A percentile compares a stretch with the other conserved stretches of the same genome.
phyloP scores from a whole-genome alignment of 1,284 basidiomycete genomes.

The Phellinidium pouzarii region DNA sequence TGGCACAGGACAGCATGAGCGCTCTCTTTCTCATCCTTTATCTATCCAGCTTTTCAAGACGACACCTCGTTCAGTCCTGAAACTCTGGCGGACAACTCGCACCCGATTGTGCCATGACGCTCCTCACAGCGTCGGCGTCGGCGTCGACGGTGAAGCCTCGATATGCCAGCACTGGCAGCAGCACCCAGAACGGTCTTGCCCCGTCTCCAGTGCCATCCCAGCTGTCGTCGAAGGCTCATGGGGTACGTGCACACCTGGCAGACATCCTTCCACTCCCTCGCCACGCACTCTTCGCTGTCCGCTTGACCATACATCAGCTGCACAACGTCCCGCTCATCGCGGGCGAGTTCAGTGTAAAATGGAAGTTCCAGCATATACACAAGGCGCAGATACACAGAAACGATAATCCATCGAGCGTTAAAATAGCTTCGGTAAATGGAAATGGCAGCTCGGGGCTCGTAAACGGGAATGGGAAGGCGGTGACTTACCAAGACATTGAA shows the following conservation, averaged over 20 bases:
- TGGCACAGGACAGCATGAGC: neutral
- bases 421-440: neutral
- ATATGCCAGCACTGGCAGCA: neutral
- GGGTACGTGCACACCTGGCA: slow-evolving; percentile 40
- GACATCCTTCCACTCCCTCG: slow-evolving; percentile 49
- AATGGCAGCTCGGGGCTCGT: neutral
- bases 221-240: slow-evolving; percentile 21
- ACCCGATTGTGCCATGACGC: neutral
- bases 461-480: slow-evolving; percentile 2
- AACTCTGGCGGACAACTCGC: neutral
- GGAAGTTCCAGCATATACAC: slow-evolving; percentile 66
- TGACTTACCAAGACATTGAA: slow-evolving; percentile 13
- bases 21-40: neutral
- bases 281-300: slow-evolving; percentile 62
- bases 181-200: too few relatives aligned
- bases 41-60: neutral
- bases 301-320: slow-evolving; percentile 64
- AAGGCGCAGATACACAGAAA: slow-evolving; percentile 29
- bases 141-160: slow-evolving; percentile 8
- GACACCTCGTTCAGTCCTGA: neutral
- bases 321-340: slow-evolving; percentile 68
- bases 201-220: neutral
- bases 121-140: neutral
- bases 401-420: slow-evolving; percentile 26
- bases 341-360: slow-evolving; percentile 69